These are phyloP conservation scores for Vitis rupestris DNA, from an alignment of 164 flowering plant species.

Conservation along the genomic window DNA sequence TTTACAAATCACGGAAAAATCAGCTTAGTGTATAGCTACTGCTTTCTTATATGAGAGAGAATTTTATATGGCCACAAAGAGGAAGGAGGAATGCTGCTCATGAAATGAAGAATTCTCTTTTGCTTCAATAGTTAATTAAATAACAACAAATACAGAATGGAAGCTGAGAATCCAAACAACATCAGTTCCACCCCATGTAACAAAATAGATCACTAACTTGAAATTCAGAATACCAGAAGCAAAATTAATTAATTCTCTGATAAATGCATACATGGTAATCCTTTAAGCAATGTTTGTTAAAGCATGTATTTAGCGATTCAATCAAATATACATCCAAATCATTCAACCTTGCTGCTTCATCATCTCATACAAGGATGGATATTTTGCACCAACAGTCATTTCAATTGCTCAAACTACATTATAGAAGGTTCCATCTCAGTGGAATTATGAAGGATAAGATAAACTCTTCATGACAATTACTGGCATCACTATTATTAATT, in stretches of 20 bases:
- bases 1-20: neutral
- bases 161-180: neutral
- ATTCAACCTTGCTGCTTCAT: too few relatives aligned
- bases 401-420: neutral
- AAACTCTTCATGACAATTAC: too few relatives aligned
- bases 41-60: neutral
- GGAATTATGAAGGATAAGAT: too few relatives aligned
- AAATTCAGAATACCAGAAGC: neutral
- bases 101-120: neutral
- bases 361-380: too few relatives aligned
- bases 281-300: too few relatives aligned
- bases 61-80: neutral
- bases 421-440: too few relatives aligned
- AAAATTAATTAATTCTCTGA: too few relatives aligned
- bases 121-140: neutral
- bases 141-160: neutral
- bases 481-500: too few relatives aligned
- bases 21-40: neutral
- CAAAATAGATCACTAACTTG: neutral
- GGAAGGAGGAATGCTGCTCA: neutral
- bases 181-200: neutral
- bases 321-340: too few relatives aligned
- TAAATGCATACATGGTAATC: too few relatives aligned
- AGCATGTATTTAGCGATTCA: too few relatives aligned
- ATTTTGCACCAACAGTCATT: neutral